Base-by-base conservation (phyloP, 2,329 filamentous ascomycete genomes). In the Penicillium sp. region DNA sequence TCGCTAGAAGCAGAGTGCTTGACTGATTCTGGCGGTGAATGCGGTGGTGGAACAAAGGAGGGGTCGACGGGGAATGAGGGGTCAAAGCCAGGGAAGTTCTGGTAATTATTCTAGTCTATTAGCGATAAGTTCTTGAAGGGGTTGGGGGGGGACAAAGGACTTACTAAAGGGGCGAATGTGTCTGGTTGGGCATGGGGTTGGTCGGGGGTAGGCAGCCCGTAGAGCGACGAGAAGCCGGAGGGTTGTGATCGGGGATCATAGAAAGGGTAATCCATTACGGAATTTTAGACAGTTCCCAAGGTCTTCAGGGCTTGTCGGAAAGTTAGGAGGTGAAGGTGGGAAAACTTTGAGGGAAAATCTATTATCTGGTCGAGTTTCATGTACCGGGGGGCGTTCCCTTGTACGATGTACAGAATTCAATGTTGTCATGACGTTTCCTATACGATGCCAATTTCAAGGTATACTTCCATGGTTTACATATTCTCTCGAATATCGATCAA, bases 231-330 rank as follows among this genome's bases (percentile, higher is more conserved):
- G 64, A 81, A 85, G 31, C 45, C 15, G 17, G 43, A 44, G 41
- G 77, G 71, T 62, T 80, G 79, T 38, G 76, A 73, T 43, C 66
- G 66, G 19, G 70, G 66, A 48, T 67, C 65, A 64, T 81, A 86
- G 70, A 82, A 85, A 53, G 78, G 77, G 70, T 84, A 86, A 65
- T 86, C 82, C 83, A 86, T 86, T 47, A 48, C 42, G 45, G 36
- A 39, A 43, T 55, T 31, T 33, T 27, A 25, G 31, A 36, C 17
- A 25, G 21, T 25, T 36, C 23, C 29, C 49, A 52, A 44, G 19
- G 47, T 47, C 21, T 49, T 6, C 17, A 38, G 19, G 21, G 2
- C 19, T 23, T 25, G 27, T 43, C 41, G 42, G 41, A 36, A 36
- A 53, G 35, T 47, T 42, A 45, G 49, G 42, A 36, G 42, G 43